phyloP scores from a whole-genome alignment of 441 rosid genomes.

The Kokia cookei region DNA sequence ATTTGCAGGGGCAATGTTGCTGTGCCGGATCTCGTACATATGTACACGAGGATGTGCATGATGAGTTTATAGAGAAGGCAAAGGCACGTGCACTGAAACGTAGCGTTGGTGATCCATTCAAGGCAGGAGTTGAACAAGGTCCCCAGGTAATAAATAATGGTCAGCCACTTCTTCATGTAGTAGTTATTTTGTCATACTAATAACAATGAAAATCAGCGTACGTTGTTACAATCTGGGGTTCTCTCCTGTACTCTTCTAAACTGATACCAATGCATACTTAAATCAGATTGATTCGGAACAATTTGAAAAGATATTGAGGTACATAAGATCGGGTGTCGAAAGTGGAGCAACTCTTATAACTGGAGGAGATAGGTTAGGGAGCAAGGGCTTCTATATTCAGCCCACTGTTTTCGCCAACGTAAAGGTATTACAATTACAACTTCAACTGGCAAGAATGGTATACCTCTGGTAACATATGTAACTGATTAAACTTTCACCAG shows the following conservation, averaged over 20 bases:
- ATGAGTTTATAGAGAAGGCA: conserved; percentile 67
- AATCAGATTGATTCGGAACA: conserved; percentile 66
- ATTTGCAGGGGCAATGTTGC: conserved; percentile 60
- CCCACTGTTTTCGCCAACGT: conserved; percentile 92
- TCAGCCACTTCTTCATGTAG: background rate
- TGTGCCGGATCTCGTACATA: conserved; percentile 63
- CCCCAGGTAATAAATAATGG: conserved; percentile 53
- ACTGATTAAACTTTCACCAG: conserved; percentile 18
- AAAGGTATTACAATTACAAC: conserved; percentile 26
- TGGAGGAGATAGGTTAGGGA: conserved; percentile 71
- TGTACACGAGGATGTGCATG: conserved; percentile 64
- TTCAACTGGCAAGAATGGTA: background rate
- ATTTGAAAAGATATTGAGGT: conserved; percentile 58
- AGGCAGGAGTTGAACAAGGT: conserved; percentile 51
- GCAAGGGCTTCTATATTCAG: conserved; percentile 68
- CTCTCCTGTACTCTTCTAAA: background rate
- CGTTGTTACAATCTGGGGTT: background rate
- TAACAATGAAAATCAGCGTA: background rate
- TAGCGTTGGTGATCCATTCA: conserved; percentile 65
- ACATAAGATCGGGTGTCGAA: conserved; percentile 62
- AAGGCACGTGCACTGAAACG: conserved; percentile 53
- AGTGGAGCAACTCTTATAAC: conserved; percentile 72
- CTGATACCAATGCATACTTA: background rate
- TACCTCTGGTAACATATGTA: background rate
- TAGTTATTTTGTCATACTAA: background rate